Base-by-base conservation (phyloP, 768 basidiomycete species). In the Amanita polypyramis region DNA sequence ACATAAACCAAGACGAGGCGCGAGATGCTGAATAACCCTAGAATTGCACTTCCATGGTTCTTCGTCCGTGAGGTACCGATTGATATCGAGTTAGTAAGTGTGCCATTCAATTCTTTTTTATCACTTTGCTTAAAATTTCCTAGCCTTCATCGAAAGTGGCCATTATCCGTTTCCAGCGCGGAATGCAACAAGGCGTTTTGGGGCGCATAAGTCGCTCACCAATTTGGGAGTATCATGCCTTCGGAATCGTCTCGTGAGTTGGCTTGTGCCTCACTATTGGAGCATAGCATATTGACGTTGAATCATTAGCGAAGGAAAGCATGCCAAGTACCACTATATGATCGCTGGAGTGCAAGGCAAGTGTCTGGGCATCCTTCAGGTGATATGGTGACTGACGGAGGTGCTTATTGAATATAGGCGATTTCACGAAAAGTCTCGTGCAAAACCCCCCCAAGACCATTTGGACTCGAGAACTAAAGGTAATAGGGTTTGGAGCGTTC, bases 391-490 rank as follows among this genome's bases (percentile, higher is more conserved):
- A 40, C 40, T 50, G 21, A 45, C 43, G n/a, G n/a, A n/a, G n/a
- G n/a, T 21, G n/a, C 11, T 17, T 10, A 20, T 43, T 43, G 49
- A 39, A 27, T 52, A 11, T 19, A 70, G 80, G 84, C 39, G 86
- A 89, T 62, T 89, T 89, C 63, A 89, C 85, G 30, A 73, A 71
- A 47, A 71, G 78, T 47, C 76, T 88, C 17, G 82, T 88, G 53
- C 69, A 73, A 50, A 69, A 84, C 57, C 82, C 82, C 35, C 85
- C 85, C 19, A 77, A 69, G 56, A 74, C 70, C 23, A 63, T 88
- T 34, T 89, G 85, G 86, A 88, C 85, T 10, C 79, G 85, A 43
- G 75, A 88, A 63, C 66, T 88, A 25, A 89, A 89, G 80, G 83
- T 80, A 53, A 62, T 47, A 30, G 8, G 27, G 27, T 41, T 36